Conservation (phyloP, 2,329 filamentous ascomycete genomes). For the Verticillium alfalfae region DNA sequence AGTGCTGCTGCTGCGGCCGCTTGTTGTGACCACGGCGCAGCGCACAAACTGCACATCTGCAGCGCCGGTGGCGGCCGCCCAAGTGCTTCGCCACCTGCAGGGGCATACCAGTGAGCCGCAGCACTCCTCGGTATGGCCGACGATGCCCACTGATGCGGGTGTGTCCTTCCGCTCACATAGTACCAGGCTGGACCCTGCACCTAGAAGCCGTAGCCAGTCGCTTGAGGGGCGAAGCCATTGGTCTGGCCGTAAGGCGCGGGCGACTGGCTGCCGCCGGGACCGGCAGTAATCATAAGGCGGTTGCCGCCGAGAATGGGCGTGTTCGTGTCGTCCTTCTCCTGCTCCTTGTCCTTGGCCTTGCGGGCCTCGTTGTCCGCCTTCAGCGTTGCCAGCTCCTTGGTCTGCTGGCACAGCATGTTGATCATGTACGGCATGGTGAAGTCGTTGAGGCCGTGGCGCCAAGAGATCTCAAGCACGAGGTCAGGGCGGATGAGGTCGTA, state of each 20-base stretch:
- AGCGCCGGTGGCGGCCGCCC: not conserved
- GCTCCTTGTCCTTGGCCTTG: conserved; percentile 66
- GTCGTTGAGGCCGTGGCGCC: conserved; percentile 89
- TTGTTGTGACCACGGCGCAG: not conserved
- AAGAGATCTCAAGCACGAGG: conserved; percentile 90
- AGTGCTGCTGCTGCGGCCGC: not conserved
- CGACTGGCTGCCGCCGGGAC: conserved; percentile 53
- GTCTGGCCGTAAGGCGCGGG: conserved; percentile 70
- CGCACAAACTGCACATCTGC: not conserved
- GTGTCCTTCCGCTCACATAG: conserved; percentile 1
- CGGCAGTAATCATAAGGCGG: conserved; percentile 93
- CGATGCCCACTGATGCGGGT: not conserved
- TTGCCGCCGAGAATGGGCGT: conserved; percentile 86
- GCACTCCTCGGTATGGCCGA: not conserved
- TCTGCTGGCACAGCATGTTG: conserved; percentile 91
- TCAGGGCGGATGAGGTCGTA: conserved; percentile 95
- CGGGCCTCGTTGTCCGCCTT: conserved; percentile 97
- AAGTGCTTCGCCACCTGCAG: not conserved
- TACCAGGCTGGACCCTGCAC: conserved; percentile 5
- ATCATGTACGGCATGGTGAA: conserved; percentile 99
- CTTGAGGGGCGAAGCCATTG: conserved; percentile 85
- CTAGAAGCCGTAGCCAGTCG: conserved; percentile 70
- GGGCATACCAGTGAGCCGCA: not conserved
- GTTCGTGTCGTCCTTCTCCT: conserved; percentile 84
- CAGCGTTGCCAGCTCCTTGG: conserved; percentile 73